Evolutionary conservation across 495 filamentous ascomycete species (phyloP), one percentile per base, ranked within the genome.

Genomic region (Penicillium bovifimosum): DNA sequence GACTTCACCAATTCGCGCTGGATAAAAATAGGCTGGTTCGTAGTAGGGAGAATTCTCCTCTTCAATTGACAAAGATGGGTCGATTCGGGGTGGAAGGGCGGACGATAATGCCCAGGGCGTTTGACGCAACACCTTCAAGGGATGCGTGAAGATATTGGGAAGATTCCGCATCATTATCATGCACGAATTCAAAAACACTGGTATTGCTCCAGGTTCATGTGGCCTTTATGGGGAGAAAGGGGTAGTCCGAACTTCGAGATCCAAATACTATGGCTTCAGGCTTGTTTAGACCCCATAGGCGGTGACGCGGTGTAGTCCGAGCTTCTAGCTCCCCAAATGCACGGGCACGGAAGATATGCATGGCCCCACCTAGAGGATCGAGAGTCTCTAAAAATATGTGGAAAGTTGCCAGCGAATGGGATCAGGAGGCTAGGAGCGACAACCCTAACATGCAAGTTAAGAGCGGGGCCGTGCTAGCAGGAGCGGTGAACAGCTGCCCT

Each of bases 11-110:
- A 70, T 27, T 14, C 54, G 58, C 13, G 55, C 64, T 1, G 71
- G 70, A 63, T 69, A 73, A 51, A 68, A 75, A 26, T 46, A 44
- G 32, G 62, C 51, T 8, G 60, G 59, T 31, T 66, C 46, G 41
- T 73, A 74, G 55, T 67, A 62, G 5, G 69, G 59, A 1, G 66
- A 42, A 2, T 45, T 56, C 45, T 77, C n/a, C n/a, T n/a, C 75
- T 45, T 77, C 70, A 41, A 41, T 5, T 5, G 13, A 17, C 18
- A 40, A 40, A 17, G 38, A 40, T 4, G 38, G 9, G 38, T 40
- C 38, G 3, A 40, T 40, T 40, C 18, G 38, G 18, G 38, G 24
- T 40, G 38, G 14, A 76, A 17, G 7, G 44, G 47, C n/a, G 24
- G 46, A 36, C 46, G 46, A 49, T 3, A 38, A 9, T 49, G 46